Evolutionary conservation across 345 rosid species (phyloP).

Genomic region (Tarenaya hassleriana): DNA sequence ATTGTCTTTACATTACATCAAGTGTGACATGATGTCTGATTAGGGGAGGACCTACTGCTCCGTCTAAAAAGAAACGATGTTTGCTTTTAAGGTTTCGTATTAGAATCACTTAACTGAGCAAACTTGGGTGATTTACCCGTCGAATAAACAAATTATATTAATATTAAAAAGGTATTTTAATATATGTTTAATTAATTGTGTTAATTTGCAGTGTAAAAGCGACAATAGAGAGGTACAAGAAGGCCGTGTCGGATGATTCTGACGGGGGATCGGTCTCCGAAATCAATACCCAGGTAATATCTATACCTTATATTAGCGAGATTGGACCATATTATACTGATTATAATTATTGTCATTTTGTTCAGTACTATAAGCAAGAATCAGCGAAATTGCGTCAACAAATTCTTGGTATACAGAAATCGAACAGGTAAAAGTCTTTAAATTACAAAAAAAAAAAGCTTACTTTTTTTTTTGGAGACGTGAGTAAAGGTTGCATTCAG

Average conservation of each 20-base stretch:
- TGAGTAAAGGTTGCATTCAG: too few species aligned
- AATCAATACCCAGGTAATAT: constrained; percentile 75
- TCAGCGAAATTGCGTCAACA: constrained; percentile 60
- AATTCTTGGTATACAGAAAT: constrained; percentile 58
- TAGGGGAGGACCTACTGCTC: constrained; percentile 17
- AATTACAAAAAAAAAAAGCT: too few species aligned
- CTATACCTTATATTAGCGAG: background rate
- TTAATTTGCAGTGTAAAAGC: constrained; percentile 62
- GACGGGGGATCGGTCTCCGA: constrained; percentile 67
- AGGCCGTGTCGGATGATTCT: constrained; percentile 58
- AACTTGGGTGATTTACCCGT: too few species aligned
- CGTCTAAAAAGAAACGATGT: constrained; percentile 30
- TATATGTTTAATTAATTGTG: background rate
- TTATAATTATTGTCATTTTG: background rate
- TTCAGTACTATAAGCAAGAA: constrained; percentile 83
- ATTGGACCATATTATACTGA: background rate
- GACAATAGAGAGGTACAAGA: constrained; percentile 94
- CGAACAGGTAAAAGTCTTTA: constrained; percentile 49
- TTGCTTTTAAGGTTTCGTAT: constrained; percentile 51
- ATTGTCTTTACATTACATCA: constrained; percentile 20
- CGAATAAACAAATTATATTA: too few species aligned
- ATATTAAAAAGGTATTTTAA: background rate
- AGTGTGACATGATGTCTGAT: constrained; percentile 24
- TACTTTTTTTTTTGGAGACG: too few species aligned
- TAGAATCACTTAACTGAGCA: constrained; percentile 41